These are phyloP conservation scores for Lepraria neglecta DNA, from an alignment of 495 filamentous ascomycete genomes.

Conservation along the genomic window DNA sequence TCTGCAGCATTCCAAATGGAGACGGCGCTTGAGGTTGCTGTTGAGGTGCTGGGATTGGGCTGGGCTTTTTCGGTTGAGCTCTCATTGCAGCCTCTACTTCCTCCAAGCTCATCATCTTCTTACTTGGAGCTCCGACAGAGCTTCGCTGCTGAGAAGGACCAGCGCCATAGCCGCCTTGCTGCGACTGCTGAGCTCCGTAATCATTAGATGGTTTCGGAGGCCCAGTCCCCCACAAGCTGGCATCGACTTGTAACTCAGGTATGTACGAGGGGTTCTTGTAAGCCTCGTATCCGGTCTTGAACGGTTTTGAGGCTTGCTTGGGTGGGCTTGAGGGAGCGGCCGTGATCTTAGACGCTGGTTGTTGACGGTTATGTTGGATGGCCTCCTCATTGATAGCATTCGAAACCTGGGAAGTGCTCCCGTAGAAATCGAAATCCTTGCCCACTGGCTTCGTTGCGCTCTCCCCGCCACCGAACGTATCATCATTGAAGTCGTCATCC, in stretches of 20 bases:
- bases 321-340: conserved; percentile 35
- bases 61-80: conserved; percentile 52
- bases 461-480: conserved; percentile 74
- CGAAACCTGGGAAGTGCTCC: conserved; percentile 77
- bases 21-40: conserved; percentile 30
- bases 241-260: conserved; percentile 82
- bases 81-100: conserved; percentile 95
- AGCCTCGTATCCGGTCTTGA: conserved; percentile 78
- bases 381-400: conserved; percentile 86
- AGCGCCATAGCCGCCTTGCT: conserved; percentile 23
- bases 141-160: conserved; percentile 22
- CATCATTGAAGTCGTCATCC: conserved; percentile 93
- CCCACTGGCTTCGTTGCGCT: conserved; percentile 51
- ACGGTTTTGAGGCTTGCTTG: conserved; percentile 49
- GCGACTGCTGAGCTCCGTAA: conserved; percentile 27
- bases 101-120: conserved; percentile 91
- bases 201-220: conserved; percentile 50
- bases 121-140: conserved; percentile 37
- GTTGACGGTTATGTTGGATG: conserved; percentile 64
- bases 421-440: conserved; percentile 97
- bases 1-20: conserved; percentile 11
- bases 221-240: conserved; percentile 80
- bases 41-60: conserved; percentile 29
- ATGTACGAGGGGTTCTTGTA: conserved; percentile 71
- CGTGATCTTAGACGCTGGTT: conserved; percentile 43